Conservation (phyloP, 495 filamentous ascomycete species). For the Annulohypoxylon nitens region DNA sequence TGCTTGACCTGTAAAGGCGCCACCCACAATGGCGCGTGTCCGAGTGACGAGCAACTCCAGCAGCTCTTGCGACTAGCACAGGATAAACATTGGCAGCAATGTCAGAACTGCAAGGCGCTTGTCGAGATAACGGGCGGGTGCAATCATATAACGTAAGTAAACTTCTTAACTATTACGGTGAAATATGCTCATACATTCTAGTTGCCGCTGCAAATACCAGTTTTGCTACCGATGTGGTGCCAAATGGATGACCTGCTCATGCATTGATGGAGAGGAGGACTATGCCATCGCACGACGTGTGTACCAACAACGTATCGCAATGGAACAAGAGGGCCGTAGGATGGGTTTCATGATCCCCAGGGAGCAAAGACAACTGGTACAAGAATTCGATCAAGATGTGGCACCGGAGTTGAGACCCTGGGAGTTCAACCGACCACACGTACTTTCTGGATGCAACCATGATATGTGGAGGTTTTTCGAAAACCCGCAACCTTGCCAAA, state of each 20-base stretch:
- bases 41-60: conserved; percentile 74
- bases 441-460: too few relatives aligned
- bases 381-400: too few relatives aligned
- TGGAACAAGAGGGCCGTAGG: too few relatives aligned
- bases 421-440: too few relatives aligned
- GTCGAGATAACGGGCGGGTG: conserved; percentile 82
- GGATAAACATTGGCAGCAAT: conserved; percentile 78
- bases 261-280: conserved; percentile 57
- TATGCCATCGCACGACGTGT: conserved; percentile 39
- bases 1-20: conserved; percentile 63
- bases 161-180: neutral
- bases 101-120: conserved; percentile 75
- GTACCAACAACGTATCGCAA: neutral
- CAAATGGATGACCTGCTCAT: conserved; percentile 65
- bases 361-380: too few relatives aligned
- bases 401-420: too few relatives aligned
- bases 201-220: conserved; percentile 65
- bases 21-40: conserved; percentile 69
- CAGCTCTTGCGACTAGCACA: conserved; percentile 73
- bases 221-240: conserved; percentile 71
- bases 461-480: too few relatives aligned
- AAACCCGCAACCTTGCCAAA: too few relatives aligned
- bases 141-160: conserved; percentile 80
- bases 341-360: too few relatives aligned
- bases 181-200: conserved; percentile 43